These are phyloP conservation scores for Naganishia cerealis DNA, from an alignment of 1,284 basidiomycete species.

Conservation along the genomic window DNA sequence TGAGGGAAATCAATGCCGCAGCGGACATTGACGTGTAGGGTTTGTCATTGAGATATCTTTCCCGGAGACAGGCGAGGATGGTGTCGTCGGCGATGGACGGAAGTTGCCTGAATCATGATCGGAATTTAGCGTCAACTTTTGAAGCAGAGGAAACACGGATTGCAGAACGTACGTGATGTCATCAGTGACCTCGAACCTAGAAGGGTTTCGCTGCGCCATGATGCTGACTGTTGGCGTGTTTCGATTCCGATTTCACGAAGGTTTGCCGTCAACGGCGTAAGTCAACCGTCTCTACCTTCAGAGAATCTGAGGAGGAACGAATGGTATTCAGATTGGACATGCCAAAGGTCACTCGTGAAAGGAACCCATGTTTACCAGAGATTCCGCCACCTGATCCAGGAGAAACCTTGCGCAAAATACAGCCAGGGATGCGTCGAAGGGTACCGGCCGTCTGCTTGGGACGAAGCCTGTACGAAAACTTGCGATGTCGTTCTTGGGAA, in stretches of 20 bases:
- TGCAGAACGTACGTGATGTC: conserved; percentile 2
- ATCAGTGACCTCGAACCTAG: conserved; percentile 16
- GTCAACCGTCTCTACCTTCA: background rate
- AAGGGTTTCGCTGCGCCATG: conserved; percentile 21
- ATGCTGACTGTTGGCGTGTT: background rate
- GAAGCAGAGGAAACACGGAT: conserved; percentile 1
- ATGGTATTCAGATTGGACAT: background rate
- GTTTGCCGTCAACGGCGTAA: background rate
- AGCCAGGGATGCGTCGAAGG: background rate
- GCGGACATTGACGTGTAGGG: conserved; percentile 77
- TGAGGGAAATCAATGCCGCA: conserved; percentile 73
- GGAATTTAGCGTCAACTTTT: background rate
- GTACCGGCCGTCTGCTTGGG: background rate
- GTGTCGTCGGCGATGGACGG: conserved; percentile 52
- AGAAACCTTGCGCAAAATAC: background rate
- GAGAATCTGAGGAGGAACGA: background rate
- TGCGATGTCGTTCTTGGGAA: too few species aligned
- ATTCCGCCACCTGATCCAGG: background rate
- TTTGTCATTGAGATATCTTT: conserved; percentile 77
- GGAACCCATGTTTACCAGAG: background rate
- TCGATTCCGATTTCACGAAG: background rate
- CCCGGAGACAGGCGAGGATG: conserved; percentile 67
- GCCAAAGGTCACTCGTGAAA: background rate
- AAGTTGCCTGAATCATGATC: conserved; percentile 1
- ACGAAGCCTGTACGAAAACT: background rate